Evolutionary conservation across 83 land plant genomes (phyloP).

Genomic region (Thuja plicata): DNA sequence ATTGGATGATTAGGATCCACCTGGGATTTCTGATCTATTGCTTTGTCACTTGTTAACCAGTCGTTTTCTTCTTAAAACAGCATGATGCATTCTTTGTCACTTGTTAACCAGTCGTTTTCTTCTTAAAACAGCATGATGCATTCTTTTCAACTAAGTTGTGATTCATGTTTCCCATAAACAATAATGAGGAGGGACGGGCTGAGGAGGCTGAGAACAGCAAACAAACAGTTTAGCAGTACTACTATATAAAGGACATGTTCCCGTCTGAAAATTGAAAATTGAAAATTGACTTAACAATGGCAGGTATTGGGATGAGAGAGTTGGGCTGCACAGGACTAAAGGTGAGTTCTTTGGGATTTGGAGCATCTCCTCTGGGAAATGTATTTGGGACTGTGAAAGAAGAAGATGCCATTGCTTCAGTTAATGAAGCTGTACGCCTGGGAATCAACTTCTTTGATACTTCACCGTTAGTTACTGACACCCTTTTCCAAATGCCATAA

Average conservation of each 20-base stretch:
- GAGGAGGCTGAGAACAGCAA: no score
- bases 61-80: no score
- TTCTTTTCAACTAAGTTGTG: no score
- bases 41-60: no score
- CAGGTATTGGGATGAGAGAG: constrained; percentile 48
- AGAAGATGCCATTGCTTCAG: constrained; percentile 74
- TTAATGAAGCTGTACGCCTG: constrained; percentile 68
- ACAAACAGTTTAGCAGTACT: no score
- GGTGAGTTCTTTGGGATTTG: constrained; percentile 85
- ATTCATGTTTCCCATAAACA: no score
- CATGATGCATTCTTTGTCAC: no score
- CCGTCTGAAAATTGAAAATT: neutral
- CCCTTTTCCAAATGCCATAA: neutral
- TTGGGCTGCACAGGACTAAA: constrained; percentile 83
- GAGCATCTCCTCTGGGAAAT: constrained; percentile 95
- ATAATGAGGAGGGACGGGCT: no score
- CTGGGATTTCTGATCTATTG: no score
- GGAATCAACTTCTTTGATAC: constrained; percentile 99
- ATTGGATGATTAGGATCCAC: no score
- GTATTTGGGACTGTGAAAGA: constrained; percentile 79
- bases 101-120: no score
- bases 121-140: no score
- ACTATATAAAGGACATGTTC: neutral
- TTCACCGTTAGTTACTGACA: constrained; percentile 61
- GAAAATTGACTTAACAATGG: constrained; percentile 13